These are phyloP conservation scores for Blastocladiella emersonii DNA, from an alignment of 371 early-diverging fungal genomes.

Conservation along the genomic window DNA sequence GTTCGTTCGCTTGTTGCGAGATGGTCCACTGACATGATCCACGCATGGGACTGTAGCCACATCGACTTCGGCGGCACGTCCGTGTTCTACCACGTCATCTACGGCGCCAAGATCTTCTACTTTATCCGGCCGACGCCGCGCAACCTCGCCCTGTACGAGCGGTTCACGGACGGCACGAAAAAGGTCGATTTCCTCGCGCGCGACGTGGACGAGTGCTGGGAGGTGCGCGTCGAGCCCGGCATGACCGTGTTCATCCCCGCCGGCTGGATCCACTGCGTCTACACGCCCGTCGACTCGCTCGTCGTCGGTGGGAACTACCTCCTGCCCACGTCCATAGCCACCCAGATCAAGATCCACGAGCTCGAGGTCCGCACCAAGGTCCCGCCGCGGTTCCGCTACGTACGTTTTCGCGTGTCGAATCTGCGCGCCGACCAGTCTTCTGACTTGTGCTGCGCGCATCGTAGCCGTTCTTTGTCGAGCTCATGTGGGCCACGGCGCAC, in stretches of 20 bases:
- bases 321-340: no score
- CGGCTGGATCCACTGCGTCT: conserved; percentile 92
- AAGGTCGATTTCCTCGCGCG: conserved; percentile 4
- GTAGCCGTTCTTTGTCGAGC: no score
- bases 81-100: conserved; percentile 22
- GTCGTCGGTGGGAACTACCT: no score
- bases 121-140: conserved; percentile 67
- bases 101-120: conserved; percentile 64
- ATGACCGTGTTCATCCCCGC: conserved; percentile 73
- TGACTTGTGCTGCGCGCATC: no score
- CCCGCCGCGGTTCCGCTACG: no score
- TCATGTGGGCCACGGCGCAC: no score
- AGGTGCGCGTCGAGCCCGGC: conserved; percentile 51
- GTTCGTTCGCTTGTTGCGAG: not conserved
- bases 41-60: conserved; percentile 29
- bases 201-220: conserved; percentile 44
- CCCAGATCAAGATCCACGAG: no score
- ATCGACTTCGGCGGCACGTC: conserved; percentile 87
- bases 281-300: no score
- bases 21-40: not conserved
- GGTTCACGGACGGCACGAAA: conserved; percentile 78
- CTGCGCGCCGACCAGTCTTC: no score
- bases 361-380: no score
- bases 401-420: no score
- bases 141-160: conserved; percentile 71